Percentiles rank a stretch among this genome's conserved stretches.
Conservation (phyloP, 108 stramenopile species). For the Nannochloropsis gaditana region DNA sequence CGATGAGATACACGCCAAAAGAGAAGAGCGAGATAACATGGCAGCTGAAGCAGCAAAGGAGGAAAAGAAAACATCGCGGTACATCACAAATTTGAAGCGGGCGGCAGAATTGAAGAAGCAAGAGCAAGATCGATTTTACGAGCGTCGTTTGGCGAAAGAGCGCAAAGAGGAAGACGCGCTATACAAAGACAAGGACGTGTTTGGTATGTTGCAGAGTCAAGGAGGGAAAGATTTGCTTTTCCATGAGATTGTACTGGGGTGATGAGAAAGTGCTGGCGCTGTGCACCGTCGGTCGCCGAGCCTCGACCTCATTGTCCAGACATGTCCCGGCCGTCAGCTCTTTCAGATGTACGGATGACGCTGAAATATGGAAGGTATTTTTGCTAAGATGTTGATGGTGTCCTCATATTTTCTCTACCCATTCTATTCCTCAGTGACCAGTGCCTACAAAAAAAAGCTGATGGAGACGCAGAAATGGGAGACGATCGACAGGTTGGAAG, state of each 20-base stretch:
- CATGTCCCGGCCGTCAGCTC: not conserved
- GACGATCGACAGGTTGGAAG: slow-evolving; percentile 45
- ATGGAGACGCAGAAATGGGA: slow-evolving; percentile 58
- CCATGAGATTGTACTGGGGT: no score
- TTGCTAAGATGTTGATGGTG: not conserved
- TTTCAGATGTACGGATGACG: slow-evolving; percentile 24
- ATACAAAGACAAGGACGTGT: not conserved
- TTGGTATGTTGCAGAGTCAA: not conserved
- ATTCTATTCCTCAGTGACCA: not conserved
- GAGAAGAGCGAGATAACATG: not conserved
- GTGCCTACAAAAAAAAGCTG: slow-evolving; percentile 56
- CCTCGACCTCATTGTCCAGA: not conserved
- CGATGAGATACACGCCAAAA: slow-evolving; percentile 40
- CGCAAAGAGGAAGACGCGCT: slow-evolving; percentile 49
- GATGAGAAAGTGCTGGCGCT: no score
- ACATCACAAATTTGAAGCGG: slow-evolving; percentile 46
- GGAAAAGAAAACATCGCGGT: slow-evolving; percentile 44
- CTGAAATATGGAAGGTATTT: slow-evolving; percentile 49
- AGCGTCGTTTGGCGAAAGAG: slow-evolving; percentile 51
- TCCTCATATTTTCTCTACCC: not conserved
- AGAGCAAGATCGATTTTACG: slow-evolving; percentile 50
- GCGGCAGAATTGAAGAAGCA: slow-evolving; percentile 44
- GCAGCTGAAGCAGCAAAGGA: slow-evolving; percentile 29
- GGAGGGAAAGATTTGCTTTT: no score
- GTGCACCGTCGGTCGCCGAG: not conserved